These are phyloP conservation scores for Candida maesae DNA, from an alignment of 805 yeast genomes.

Conservation along the genomic window DNA sequence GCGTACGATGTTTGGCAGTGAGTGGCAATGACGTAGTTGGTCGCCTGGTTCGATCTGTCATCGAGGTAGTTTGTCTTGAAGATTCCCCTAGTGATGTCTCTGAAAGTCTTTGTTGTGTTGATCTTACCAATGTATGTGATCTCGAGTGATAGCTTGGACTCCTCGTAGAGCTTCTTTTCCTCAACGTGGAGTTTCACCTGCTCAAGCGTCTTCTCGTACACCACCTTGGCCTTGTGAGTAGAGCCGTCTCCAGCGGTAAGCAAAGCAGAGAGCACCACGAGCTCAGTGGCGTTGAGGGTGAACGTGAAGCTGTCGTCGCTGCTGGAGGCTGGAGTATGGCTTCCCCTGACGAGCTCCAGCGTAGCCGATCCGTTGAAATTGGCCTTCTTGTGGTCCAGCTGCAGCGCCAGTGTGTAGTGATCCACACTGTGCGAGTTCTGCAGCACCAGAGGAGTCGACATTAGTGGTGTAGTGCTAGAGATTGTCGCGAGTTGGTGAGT, in stretches of 20 bases:
- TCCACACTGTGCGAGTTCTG: constrained; percentile 27
- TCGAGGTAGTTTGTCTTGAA: constrained; percentile 65
- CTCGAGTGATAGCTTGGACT: constrained; percentile 6
- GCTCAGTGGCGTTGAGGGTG: constrained; percentile 33
- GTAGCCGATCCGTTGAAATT: constrained; percentile 42
- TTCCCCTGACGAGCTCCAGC: constrained; percentile 27
- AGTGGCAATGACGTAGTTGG: constrained; percentile 57
- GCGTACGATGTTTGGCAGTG: constrained; percentile 72
- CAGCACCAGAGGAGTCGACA: constrained; percentile 13
- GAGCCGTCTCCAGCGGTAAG: constrained; percentile 2
- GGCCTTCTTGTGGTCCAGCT: constrained; percentile 40
- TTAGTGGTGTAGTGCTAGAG: too few relatives aligned
- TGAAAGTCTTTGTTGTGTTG: constrained; percentile 33
- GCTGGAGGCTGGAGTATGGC: background rate
- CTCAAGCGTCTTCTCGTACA: constrained; percentile 28
- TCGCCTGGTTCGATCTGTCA: constrained; percentile 43
- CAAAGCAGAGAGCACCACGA: constrained; percentile 25
- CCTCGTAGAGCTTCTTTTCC: constrained; percentile 8
- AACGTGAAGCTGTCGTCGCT: constrained; percentile 22
- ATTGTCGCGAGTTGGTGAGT: too few relatives aligned
- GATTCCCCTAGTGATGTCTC: constrained; percentile 59
- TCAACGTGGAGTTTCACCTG: constrained; percentile 21
- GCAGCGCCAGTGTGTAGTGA: constrained; percentile 36
- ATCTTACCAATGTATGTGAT: constrained; percentile 21
- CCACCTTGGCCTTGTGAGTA: constrained; percentile 35